Conservation (phyloP, 2,329 filamentous ascomycete genomes). For the Fusarium albidum region DNA sequence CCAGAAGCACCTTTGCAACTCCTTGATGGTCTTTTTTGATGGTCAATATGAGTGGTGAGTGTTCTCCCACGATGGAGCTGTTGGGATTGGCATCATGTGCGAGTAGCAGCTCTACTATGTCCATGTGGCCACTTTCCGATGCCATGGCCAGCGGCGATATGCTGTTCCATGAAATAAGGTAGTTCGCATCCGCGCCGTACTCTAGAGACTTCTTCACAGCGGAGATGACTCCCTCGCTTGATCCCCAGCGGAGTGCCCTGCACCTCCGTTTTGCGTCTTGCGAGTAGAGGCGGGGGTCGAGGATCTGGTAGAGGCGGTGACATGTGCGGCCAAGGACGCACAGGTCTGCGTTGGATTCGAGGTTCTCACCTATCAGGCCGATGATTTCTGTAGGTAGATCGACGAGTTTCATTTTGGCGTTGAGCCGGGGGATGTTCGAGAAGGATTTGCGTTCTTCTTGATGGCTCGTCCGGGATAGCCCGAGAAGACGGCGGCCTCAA, state of each 20-base stretch:
- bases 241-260: conserved; percentile 4
- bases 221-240: background rate
- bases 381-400: conserved; percentile 12
- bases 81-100: background rate
- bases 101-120: background rate
- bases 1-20: background rate
- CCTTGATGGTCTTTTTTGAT: background rate
- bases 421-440: too few relatives aligned
- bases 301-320: background rate
- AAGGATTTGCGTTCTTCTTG: too few relatives aligned
- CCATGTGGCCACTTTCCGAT: background rate
- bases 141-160: background rate
- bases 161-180: background rate
- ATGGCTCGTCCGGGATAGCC: too few relatives aligned
- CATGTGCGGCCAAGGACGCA: conserved; percentile 4
- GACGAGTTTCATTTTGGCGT: background rate
- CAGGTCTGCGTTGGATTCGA: background rate
- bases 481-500: too few relatives aligned
- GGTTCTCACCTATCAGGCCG: background rate
- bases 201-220: background rate
- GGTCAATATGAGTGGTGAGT: background rate
- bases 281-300: background rate
- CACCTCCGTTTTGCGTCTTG: background rate
- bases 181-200: background rate
- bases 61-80: background rate